A percentile compares a stretch with the other conserved stretches of the same genome.
Conservation (phyloP, 768 basidiomycete species). For the Gymnopilus dilepis region DNA sequence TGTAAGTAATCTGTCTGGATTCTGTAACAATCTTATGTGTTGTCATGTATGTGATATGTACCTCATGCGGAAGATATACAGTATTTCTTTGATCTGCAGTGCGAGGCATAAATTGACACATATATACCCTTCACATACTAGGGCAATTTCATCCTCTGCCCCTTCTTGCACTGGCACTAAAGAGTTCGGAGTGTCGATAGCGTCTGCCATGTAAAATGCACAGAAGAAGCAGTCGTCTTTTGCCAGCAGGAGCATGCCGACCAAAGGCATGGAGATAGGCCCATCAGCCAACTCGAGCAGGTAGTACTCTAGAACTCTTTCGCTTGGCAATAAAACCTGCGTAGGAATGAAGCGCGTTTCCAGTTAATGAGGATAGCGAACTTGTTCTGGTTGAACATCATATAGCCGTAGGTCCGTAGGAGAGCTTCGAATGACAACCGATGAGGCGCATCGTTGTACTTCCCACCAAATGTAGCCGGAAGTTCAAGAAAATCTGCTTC, state of each 20-base stretch:
- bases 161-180: neutral
- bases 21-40: too few species aligned
- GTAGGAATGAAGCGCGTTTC: neutral
- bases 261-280: neutral
- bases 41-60: too few species aligned
- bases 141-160: too few species aligned
- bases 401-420: neutral
- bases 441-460: neutral
- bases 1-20: too few species aligned
- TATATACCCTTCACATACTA: too few species aligned
- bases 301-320: neutral
- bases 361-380: neutral
- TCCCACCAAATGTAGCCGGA: neutral
- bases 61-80: too few species aligned
- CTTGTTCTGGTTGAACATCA: neutral
- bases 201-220: too few species aligned
- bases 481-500: neutral
- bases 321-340: neutral
- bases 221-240: neutral
- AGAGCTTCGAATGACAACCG: neutral
- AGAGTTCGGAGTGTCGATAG: neutral
- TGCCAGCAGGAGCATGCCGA: neutral
- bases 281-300: neutral
- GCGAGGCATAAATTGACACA: too few species aligned
- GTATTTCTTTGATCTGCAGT: too few species aligned